phyloP scores from a whole-genome alignment of 2,329 filamentous ascomycete species.

The Emericellopsis cladophorae region DNA sequence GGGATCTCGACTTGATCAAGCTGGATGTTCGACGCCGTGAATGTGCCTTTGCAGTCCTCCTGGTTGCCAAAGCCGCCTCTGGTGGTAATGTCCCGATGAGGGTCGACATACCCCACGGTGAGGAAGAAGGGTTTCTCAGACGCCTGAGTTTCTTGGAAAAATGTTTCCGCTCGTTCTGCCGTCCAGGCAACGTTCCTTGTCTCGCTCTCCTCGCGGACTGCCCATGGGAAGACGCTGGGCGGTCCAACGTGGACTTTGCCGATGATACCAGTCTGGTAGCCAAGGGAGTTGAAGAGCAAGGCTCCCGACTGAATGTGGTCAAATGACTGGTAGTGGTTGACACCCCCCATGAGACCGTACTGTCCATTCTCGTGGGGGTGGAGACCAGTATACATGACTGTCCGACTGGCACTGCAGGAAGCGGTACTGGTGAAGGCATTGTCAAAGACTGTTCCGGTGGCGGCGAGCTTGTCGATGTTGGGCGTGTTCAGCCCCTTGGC shows the following conservation, averaged over 20 bases:
- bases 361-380: constrained; percentile 35
- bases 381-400: constrained; percentile 33
- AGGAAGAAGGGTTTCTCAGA: constrained; percentile 25
- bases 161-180: constrained; percentile 21
- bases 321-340: constrained; percentile 29
- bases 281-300: constrained; percentile 19
- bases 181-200: constrained; percentile 28
- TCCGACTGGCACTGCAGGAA: constrained; percentile 32
- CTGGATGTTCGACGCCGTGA: constrained; percentile 7
- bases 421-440: constrained; percentile 30
- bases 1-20: constrained; percentile 24
- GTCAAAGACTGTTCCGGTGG: constrained; percentile 20
- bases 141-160: constrained; percentile 20
- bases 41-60: neutral
- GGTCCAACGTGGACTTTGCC: constrained; percentile 36
- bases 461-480: constrained; percentile 25
- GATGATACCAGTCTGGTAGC: constrained; percentile 31
- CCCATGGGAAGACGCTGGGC: constrained; percentile 24
- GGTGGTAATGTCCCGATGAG: constrained; percentile 24
- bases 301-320: constrained; percentile 28
- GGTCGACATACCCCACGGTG: constrained; percentile 32
- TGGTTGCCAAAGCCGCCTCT: constrained; percentile 30
- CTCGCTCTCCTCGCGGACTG: constrained; percentile 22
- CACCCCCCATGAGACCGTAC: constrained; percentile 25
- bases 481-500: constrained; percentile 18